phyloP scores from a whole-genome alignment of 23 red algal species.

The Chondrus crispus region DNA sequence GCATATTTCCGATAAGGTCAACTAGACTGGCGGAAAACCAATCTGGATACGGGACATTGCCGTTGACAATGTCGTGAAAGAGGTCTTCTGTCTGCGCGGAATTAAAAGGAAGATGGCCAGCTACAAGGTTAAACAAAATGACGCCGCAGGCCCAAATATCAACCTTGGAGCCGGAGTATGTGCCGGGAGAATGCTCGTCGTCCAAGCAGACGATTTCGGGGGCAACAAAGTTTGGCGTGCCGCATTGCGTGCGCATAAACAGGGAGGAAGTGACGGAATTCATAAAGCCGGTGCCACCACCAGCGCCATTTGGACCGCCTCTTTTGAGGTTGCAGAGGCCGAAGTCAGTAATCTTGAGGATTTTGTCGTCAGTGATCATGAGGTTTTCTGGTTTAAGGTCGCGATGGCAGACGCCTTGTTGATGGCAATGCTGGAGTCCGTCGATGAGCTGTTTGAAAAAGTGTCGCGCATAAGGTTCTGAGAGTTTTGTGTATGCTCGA shows the following conservation, averaged over 20 bases:
- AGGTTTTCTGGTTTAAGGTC: slow-evolving; percentile 98
- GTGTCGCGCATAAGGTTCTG: slow-evolving; percentile 49
- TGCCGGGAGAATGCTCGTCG: neutral
- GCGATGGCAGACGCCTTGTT: slow-evolving; percentile 66
- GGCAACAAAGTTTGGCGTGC: slow-evolving; percentile 66
- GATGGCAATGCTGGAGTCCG: slow-evolving; percentile 60
- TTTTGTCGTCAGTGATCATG: slow-evolving; percentile 35
- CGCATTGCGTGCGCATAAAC: slow-evolving; percentile 55
- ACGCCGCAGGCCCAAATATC: slow-evolving; percentile 68
- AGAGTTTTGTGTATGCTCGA: slow-evolving; percentile 7
- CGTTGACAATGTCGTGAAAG: slow-evolving; percentile 10
- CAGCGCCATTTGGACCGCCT: neutral
- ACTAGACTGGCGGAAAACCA: slow-evolving; percentile 27
- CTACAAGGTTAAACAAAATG: slow-evolving; percentile 52
- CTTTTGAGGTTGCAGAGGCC: slow-evolving; percentile 47
- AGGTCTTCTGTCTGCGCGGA: slow-evolving; percentile 2
- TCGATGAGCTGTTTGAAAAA: slow-evolving; percentile 75
- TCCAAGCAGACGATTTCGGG: slow-evolving; percentile 54
- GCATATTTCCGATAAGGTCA: slow-evolving; percentile 50
- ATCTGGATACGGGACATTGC: slow-evolving; percentile 43
- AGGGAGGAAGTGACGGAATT: slow-evolving; percentile 1
- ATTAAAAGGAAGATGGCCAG: slow-evolving; percentile 56
- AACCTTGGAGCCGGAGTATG: slow-evolving; percentile 45
- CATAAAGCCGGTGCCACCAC: too few species aligned
- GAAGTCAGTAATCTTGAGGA: slow-evolving; percentile 81